A percentile compares a stretch with the other conserved stretches of the same genome.
Conservation (phyloP, 495 filamentous ascomycete genomes). For the Aspergillus avenaceus region DNA sequence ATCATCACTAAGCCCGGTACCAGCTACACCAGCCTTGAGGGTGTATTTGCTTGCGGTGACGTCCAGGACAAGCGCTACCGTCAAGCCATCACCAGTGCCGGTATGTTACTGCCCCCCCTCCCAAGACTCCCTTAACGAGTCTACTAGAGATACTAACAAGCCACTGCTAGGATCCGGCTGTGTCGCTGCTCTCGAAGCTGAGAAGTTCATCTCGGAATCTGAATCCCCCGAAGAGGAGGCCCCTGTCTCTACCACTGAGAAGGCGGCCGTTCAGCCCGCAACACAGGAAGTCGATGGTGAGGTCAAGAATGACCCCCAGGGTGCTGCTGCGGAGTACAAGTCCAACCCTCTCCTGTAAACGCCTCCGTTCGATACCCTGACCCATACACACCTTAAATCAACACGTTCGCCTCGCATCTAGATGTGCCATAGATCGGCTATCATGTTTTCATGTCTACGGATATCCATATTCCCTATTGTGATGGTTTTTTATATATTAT, state of each 20-base stretch:
- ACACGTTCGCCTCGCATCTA: background rate
- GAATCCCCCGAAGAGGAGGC: slow-evolving; percentile 50
- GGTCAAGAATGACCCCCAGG: slow-evolving; percentile 23
- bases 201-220: slow-evolving; percentile 80
- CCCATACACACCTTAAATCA: background rate
- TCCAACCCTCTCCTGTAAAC: slow-evolving; percentile 59
- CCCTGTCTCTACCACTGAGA: no score
- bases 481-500: slow-evolving; percentile 15
- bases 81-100: slow-evolving; percentile 96
- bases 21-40: slow-evolving; percentile 80
- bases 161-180: slow-evolving; percentile 72
- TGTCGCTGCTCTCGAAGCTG: slow-evolving; percentile 89
- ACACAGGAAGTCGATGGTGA: no score
- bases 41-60: slow-evolving; percentile 95
- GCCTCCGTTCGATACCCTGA: slow-evolving; percentile 6
- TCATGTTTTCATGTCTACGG: slow-evolving; percentile 10
- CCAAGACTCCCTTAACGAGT: background rate
- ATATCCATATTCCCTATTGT: slow-evolving; percentile 12
- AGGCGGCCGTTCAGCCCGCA: no score
- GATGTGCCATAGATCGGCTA: background rate
- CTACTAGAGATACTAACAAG: slow-evolving; percentile 12
- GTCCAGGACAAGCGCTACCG: slow-evolving; percentile 98
- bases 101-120: slow-evolving; percentile 48
- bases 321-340: slow-evolving; percentile 53
- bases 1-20: slow-evolving; percentile 86